These are phyloP conservation scores for Arthromyces matolae DNA, from an alignment of 768 basidiomycete species.

Conservation along the genomic window DNA sequence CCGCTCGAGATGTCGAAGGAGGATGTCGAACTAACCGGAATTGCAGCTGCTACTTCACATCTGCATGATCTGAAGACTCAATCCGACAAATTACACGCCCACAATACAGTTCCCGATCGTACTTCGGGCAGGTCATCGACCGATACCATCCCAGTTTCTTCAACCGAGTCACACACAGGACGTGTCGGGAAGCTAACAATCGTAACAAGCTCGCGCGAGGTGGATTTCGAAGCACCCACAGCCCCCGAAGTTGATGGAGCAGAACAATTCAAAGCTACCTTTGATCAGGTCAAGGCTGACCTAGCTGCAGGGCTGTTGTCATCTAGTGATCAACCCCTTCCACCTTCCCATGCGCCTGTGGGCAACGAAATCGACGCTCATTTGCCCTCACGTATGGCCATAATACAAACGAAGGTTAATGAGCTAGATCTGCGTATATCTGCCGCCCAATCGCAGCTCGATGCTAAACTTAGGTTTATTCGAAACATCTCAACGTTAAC, in stretches of 20 bases:
- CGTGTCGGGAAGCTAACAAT: constrained; percentile 28
- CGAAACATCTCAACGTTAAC: constrained; percentile 83
- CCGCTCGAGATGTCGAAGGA: constrained; percentile 62
- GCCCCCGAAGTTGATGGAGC: constrained; percentile 57
- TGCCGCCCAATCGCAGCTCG: constrained; percentile 53
- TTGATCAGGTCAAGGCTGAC: constrained; percentile 83
- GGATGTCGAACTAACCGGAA: constrained; percentile 75
- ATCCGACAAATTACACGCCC: constrained; percentile 28
- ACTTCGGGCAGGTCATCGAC: constrained; percentile 40
- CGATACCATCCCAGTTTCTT: constrained; percentile 19
- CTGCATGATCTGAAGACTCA: constrained; percentile 60
- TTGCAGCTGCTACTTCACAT: constrained; percentile 84
- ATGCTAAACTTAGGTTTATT: constrained; percentile 64
- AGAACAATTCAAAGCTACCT: constrained; percentile 75
- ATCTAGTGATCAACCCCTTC: constrained; percentile 19
- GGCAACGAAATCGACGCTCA: constrained; percentile 26
- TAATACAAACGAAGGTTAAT: constrained; percentile 57
- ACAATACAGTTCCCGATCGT: constrained; percentile 40
- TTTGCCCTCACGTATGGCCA: constrained; percentile 51
- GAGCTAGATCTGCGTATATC: constrained; percentile 61
- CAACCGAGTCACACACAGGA: constrained; percentile 19
- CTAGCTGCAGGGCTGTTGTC: constrained; percentile 52
- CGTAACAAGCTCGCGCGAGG: constrained; percentile 23
- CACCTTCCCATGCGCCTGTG: constrained; percentile 12
- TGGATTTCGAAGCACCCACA: constrained; percentile 42